These are phyloP conservation scores for Pistacia integerrima DNA, from an alignment of 345 rosid species.

Conservation along the genomic window DNA sequence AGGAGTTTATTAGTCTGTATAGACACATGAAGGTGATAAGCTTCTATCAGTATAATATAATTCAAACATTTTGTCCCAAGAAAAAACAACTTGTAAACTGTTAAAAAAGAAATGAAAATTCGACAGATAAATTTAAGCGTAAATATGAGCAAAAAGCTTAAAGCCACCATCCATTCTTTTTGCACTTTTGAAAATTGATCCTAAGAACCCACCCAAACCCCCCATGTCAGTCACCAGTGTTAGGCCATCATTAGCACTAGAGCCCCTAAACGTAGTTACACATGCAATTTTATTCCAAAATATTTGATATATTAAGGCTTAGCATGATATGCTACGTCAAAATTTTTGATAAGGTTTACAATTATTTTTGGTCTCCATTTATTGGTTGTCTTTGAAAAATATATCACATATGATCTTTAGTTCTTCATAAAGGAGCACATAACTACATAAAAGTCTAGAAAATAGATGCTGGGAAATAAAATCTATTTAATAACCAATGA, in stretches of 20 bases:
- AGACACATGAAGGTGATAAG: background rate
- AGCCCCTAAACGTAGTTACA: background rate
- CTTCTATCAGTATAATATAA: background rate
- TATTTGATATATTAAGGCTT: background rate
- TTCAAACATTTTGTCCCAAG: background rate
- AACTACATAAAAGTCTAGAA: background rate
- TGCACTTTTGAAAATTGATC: background rate
- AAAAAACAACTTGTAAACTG: constrained; percentile 8
- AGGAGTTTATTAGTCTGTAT: constrained; percentile 4
- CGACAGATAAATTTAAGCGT: background rate
- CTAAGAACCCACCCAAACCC: background rate
- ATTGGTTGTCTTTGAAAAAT: background rate
- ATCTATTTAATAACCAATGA: background rate
- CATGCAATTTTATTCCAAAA: background rate
- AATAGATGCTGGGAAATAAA: background rate
- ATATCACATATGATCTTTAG: background rate
- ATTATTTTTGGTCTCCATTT: background rate
- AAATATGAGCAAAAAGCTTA: background rate
- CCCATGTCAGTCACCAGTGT: background rate
- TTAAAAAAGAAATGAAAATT: background rate
- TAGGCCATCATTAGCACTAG: background rate
- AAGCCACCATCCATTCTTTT: background rate
- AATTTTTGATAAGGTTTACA: background rate
- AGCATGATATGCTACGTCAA: background rate
- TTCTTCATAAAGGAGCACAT: background rate